Evolutionary conservation across 2,329 filamentous ascomycete genomes (phyloP), one percentile per base, ranked within the genome.

Genomic region (Arthrinium puccinioides): DNA sequence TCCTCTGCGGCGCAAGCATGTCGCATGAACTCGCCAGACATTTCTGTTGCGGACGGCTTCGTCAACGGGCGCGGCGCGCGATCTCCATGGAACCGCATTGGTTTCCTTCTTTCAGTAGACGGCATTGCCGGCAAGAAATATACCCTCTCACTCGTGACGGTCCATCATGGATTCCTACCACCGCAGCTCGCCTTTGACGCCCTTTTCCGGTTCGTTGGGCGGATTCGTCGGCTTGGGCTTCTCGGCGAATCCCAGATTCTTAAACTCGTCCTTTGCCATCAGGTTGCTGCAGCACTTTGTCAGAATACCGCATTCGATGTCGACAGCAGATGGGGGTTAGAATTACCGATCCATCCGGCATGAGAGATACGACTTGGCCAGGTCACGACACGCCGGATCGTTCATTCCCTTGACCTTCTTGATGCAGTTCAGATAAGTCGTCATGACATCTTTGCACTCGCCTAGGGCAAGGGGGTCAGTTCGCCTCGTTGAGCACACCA

Each of bases 241-340:
- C 11, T 59, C 55, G 16, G 46, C 71, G 50, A 94, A 92, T 0
- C 92, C 92, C 27, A 98, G 68, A 55, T 98, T 98, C 61, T 85
- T 87, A 62, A 97, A 92, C 42, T 94, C 86, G 55, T 98, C 92
- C 49, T 77, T 87, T 7, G 89, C 89, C 92, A 98, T 98, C 21
- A 98, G 68, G 56, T 97, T 96, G 49, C 88, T 88, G 50, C 24
- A 19, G 18, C 21, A 32, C 15, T 37, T 20, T 6, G 32, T 31
- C 20, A 40, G 16, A 18, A 7, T 9, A 14, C 15, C 14, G 18
- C 19, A 26, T 29, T 13, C 19, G 18, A 23, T n/a, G n/a, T n/a
- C n/a, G n/a, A n/a, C 13, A 9, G 18, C 28, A 21, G 24, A 16
- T 18, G 9, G 5, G 13, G 37, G 9, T 21, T 9, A 9, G 14